A percentile compares a stretch with the other conserved stretches of the same genome.
Conservation (phyloP, 257 asterid species). For the Penstemon newberryi region DNA sequence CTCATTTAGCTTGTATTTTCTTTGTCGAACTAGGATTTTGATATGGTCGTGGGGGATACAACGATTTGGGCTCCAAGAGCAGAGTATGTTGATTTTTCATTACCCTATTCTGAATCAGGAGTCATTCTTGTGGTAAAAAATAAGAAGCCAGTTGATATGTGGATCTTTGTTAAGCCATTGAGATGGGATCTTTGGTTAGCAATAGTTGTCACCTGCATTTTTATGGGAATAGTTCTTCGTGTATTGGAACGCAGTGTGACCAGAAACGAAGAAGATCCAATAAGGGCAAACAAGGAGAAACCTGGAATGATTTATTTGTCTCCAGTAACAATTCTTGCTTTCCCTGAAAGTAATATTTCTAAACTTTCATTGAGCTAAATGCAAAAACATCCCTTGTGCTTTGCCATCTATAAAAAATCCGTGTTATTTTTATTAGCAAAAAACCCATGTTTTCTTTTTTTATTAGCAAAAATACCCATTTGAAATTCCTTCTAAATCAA, state of each 20-base stretch:
- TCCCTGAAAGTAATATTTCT: conserved; percentile 47
- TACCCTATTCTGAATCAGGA: conserved; percentile 43
- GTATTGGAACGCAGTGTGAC: conserved; percentile 33
- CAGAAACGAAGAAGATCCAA: conserved; percentile 21
- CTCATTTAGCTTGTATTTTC: conserved; percentile 2
- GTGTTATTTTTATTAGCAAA: too few species aligned
- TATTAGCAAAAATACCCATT: too few species aligned
- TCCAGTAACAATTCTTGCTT: conserved; percentile 58
- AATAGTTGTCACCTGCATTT: conserved; percentile 30
- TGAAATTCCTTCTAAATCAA: too few species aligned
- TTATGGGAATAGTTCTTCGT: conserved; percentile 37
- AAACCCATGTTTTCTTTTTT: too few species aligned
- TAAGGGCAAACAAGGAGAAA: conserved; percentile 23
- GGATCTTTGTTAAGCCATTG: conserved; percentile 37
- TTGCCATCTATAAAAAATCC: too few species aligned
- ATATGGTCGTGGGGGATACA: conserved; percentile 39
- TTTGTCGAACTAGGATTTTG: conserved; percentile 22
- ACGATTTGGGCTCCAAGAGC: conserved; percentile 36
- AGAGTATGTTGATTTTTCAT: conserved; percentile 40
- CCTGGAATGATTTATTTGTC: conserved; percentile 37
- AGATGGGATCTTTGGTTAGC: conserved; percentile 45
- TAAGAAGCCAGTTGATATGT: conserved; percentile 27
- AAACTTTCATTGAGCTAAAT: neutral
- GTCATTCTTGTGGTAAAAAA: conserved; percentile 31
- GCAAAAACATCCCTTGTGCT: too few species aligned